These are phyloP conservation scores for Atkinsonella hypoxylon DNA, from an alignment of 2,329 filamentous ascomycete genomes.

Conservation along the genomic window DNA sequence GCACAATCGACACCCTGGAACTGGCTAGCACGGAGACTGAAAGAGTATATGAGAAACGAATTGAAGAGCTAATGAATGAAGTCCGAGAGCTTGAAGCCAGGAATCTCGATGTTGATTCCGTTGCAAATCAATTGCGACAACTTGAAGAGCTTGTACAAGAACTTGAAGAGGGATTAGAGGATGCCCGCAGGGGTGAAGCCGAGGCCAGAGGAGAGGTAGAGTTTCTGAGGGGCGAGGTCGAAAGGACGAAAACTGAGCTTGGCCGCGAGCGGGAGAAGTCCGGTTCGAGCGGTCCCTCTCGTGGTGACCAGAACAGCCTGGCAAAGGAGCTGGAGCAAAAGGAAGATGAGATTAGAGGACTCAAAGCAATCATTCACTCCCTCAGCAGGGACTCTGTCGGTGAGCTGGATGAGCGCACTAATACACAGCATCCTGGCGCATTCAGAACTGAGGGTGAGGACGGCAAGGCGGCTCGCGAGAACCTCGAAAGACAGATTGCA, in stretches of 20 bases:
- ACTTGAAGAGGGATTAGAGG: constrained; percentile 90
- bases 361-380: constrained; percentile 97
- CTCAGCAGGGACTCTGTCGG: constrained; percentile 66
- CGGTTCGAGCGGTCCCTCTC: constrained; percentile 21
- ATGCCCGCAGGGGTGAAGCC: constrained; percentile 84
- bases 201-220: constrained; percentile 94
- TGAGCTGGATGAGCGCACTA: constrained; percentile 22
- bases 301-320: constrained; percentile 32
- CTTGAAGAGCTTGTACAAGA: constrained; percentile 94
- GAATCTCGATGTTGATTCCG: constrained; percentile 80
- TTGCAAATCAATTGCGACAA: constrained; percentile 85
- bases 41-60: constrained; percentile 87
- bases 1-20: constrained; percentile 92
- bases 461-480: constrained; percentile 35
- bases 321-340: constrained; percentile 81
- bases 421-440: constrained; percentile 21
- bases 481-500: constrained; percentile 67
- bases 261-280: constrained; percentile 79
- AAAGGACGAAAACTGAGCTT: constrained; percentile 78
- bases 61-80: constrained; percentile 75
- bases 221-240: constrained; percentile 87
- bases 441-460: constrained; percentile 18
- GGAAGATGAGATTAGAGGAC: constrained; percentile 90
- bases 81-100: constrained; percentile 71
- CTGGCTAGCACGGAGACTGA: constrained; percentile 93